A percentile compares a stretch with the other conserved stretches of the same genome.
Evolutionary conservation across 2,329 filamentous ascomycete species (phyloP).

Genomic region (Clonostachys solani): DNA sequence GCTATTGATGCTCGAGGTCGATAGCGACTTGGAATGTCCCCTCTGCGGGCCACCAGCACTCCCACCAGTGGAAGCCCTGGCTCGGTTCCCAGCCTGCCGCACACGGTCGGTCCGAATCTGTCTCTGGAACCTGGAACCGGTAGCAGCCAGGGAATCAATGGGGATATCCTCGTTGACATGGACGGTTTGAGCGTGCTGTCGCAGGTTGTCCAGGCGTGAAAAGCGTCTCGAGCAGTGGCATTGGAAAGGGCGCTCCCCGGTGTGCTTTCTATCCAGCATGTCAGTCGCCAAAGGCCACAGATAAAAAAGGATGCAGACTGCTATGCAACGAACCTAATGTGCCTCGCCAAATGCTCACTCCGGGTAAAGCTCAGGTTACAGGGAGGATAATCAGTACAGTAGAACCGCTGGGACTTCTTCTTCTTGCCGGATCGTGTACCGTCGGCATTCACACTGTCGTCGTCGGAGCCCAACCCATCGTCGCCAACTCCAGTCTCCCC

Average conservation of each 20-base stretch:
- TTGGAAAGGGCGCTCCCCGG: conserved; percentile 92
- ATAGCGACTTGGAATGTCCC: conserved; percentile 82
- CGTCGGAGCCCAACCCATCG: conserved; percentile 35
- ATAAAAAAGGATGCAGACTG: background rate
- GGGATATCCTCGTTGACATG: conserved; percentile 98
- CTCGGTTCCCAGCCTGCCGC: conserved; percentile 66
- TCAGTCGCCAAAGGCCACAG: background rate
- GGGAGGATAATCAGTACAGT: conserved; percentile 90
- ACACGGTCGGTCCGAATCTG: conserved; percentile 87
- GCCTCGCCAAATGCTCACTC: conserved; percentile 90
- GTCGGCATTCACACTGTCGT: conserved; percentile 59
- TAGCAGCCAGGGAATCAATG: conserved; percentile 86
- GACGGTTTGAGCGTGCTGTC: conserved; percentile 96
- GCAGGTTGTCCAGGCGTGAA: conserved; percentile 88
- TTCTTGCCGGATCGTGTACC: conserved; percentile 76
- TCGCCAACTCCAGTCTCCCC: conserved; percentile 38
- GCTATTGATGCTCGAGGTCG: conserved; percentile 80
- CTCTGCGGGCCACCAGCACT: conserved; percentile 67
- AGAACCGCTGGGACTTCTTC: conserved; percentile 95
- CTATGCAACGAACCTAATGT: conserved; percentile 67
- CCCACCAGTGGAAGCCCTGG: conserved; percentile 72
- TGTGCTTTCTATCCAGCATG: conserved; percentile 71
- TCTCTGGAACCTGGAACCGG: conserved; percentile 85
- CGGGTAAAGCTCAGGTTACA: conserved; percentile 93
- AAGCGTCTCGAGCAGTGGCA: conserved; percentile 94